These are phyloP conservation scores for Solanum megistacrolobum DNA, from an alignment of 257 asterid species.

Conservation along the genomic window DNA sequence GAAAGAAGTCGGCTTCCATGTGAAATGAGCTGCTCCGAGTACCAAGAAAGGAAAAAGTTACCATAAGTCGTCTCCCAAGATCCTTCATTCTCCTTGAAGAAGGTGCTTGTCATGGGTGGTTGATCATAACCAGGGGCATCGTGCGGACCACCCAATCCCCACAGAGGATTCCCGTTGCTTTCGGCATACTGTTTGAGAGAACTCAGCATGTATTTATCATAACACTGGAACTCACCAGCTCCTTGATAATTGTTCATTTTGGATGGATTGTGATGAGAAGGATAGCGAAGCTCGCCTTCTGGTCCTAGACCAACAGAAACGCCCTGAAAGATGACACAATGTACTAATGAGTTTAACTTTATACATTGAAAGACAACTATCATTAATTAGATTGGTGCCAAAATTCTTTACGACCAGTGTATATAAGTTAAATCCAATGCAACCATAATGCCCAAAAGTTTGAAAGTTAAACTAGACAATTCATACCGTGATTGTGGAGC, in stretches of 20 bases:
- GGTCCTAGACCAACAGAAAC: constrained; percentile 84
- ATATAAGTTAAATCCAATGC: neutral
- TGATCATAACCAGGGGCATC: constrained; percentile 42
- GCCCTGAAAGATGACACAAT: constrained; percentile 32
- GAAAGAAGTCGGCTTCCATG: constrained; percentile 71
- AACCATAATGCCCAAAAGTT: neutral
- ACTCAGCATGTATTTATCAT: constrained; percentile 53
- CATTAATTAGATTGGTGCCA: no score
- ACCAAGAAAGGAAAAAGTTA: constrained; percentile 79
- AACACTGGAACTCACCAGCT: constrained; percentile 88
- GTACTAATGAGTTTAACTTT: neutral
- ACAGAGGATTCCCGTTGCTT: constrained; percentile 43
- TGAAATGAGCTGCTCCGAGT: constrained; percentile 37
- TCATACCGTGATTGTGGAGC: constrained; percentile 69
- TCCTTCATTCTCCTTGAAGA: constrained; percentile 61
- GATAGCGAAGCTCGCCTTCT: constrained; percentile 77
- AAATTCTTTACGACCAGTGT: neutral
- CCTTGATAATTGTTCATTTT: constrained; percentile 18
- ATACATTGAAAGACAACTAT: neutral
- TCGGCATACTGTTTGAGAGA: constrained; percentile 56
- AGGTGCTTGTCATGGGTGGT: constrained; percentile 35
- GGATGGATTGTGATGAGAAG: constrained; percentile 42
- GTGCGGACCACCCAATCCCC: constrained; percentile 91
- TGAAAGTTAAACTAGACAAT: neutral
- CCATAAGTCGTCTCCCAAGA: constrained; percentile 83